Percentiles rank a stretch among this genome's conserved stretches.
These are phyloP conservation scores for Sphaceloma murrayae DNA, from an alignment of 2,329 filamentous ascomycete genomes.

Conservation along the genomic window DNA sequence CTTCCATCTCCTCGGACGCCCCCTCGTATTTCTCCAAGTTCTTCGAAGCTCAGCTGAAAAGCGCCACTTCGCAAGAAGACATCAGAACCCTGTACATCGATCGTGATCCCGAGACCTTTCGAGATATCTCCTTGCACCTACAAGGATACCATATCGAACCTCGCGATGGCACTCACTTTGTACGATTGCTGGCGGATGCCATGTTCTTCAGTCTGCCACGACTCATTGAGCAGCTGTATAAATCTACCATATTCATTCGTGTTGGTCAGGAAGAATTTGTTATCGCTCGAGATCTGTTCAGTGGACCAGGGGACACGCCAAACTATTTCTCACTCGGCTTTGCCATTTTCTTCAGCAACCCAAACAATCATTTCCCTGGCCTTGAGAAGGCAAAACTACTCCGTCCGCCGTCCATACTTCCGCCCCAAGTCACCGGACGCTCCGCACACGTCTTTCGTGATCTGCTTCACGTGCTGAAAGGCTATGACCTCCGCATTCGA, in stretches of 20 bases:
- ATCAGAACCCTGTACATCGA: slow-evolving; percentile 89
- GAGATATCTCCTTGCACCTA: slow-evolving; percentile 79
- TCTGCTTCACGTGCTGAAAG: slow-evolving; percentile 68
- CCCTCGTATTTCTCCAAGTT: slow-evolving; percentile 95
- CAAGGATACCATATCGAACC: slow-evolving; percentile 86
- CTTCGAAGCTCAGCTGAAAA: slow-evolving; percentile 71
- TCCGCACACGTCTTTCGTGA: slow-evolving; percentile 79
- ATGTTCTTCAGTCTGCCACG: slow-evolving; percentile 90
- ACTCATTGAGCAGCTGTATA: slow-evolving; percentile 81
- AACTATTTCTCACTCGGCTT: slow-evolving; percentile 95
- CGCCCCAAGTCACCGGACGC: slow-evolving; percentile 69
- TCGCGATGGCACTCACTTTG: slow-evolving; percentile 74
- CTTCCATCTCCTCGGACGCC: slow-evolving; percentile 65
- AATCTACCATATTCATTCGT: slow-evolving; percentile 83
- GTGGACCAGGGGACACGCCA: slow-evolving; percentile 74
- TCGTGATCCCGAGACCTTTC: slow-evolving; percentile 79
- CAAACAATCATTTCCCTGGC: slow-evolving; percentile 74
- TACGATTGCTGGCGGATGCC: slow-evolving; percentile 85
- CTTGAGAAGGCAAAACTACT: slow-evolving; percentile 69
- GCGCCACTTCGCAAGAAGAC: slow-evolving; percentile 48
- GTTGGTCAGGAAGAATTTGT: slow-evolving; percentile 82
- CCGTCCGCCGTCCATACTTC: slow-evolving; percentile 75
- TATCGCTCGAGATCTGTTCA: slow-evolving; percentile 81
- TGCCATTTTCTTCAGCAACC: slow-evolving; percentile 73
- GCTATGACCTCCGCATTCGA: slow-evolving; percentile 70